Percentiles rank a stretch among this genome's conserved stretches.
Conservation (phyloP, 768 basidiomycete genomes). For the Fomitopsis serialis region DNA sequence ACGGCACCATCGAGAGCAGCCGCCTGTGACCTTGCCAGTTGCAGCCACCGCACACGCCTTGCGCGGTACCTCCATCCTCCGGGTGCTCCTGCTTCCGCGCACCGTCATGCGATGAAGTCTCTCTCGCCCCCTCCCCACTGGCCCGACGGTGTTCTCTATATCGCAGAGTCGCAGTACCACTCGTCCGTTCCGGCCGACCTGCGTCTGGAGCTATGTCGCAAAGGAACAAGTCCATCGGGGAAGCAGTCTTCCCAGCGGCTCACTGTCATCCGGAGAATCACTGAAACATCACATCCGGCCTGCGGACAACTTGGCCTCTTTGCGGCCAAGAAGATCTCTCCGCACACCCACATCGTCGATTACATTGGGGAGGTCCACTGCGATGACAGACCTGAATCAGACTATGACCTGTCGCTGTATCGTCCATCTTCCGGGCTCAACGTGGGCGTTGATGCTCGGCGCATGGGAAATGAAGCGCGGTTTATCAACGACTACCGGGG, state of each 20-base stretch:
- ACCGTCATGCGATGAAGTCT: neutral
- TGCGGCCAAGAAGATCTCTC: slow-evolving; percentile 63
- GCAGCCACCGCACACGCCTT: no score
- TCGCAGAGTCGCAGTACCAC: slow-evolving; percentile 48
- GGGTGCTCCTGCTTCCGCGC: neutral
- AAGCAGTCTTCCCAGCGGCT: slow-evolving; percentile 15
- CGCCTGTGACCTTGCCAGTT: no score
- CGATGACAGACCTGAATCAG: slow-evolving; percentile 64
- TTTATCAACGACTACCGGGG: slow-evolving; percentile 92
- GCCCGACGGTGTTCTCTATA: slow-evolving; percentile 53
- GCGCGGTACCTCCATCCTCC: no score
- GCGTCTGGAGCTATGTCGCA: slow-evolving; percentile 29
- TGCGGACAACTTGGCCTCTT: slow-evolving; percentile 77
- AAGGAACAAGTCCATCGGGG: neutral
- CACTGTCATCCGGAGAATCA: slow-evolving; percentile 55
- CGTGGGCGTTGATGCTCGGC: slow-evolving; percentile 74
- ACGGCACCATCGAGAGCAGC: neutral
- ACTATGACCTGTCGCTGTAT: slow-evolving; percentile 85
- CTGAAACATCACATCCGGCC: slow-evolving; percentile 55
- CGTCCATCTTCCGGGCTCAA: slow-evolving; percentile 50
- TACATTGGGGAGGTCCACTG: slow-evolving; percentile 85
- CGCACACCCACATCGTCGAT: slow-evolving; percentile 65
- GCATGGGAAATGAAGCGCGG: slow-evolving; percentile 79
- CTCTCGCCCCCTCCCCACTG: slow-evolving; percentile 29
- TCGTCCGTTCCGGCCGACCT: slow-evolving; percentile 45